These are phyloP conservation scores for Colletotrichum godetiae DNA, from an alignment of 2,329 filamentous ascomycete species.

Conservation along the genomic window DNA sequence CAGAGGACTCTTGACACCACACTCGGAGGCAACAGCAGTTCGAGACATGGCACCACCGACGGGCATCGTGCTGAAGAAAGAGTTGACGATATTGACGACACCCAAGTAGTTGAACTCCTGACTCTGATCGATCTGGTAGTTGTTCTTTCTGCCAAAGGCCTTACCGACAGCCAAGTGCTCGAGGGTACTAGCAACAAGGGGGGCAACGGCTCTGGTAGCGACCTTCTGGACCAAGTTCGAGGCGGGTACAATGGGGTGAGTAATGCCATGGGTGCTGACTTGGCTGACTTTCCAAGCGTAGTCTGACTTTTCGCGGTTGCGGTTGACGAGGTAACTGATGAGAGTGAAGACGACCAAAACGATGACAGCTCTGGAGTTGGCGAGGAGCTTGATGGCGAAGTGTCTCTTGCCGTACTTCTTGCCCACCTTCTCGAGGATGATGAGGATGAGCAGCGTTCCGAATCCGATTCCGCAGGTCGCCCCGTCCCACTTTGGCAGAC, in stretches of 20 bases:
- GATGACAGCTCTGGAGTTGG: constrained; percentile 71
- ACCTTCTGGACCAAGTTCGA: constrained; percentile 44
- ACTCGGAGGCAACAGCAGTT: constrained; percentile 75
- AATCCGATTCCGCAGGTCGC: constrained; percentile 78
- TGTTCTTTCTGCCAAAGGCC: constrained; percentile 70
- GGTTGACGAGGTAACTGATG: constrained; percentile 73
- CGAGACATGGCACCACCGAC: constrained; percentile 75
- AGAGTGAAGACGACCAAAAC: constrained; percentile 71
- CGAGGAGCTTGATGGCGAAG: constrained; percentile 67
- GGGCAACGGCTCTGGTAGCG: constrained; percentile 65
- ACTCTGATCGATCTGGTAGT: constrained; percentile 72
- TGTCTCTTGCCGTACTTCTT: constrained; percentile 70
- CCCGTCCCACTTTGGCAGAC: constrained; percentile 52
- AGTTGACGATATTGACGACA: constrained; percentile 71
- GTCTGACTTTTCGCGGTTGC: constrained; percentile 55
- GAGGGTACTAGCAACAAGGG: constrained; percentile 70
- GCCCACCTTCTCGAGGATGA: constrained; percentile 68
- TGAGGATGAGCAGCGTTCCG: constrained; percentile 65
- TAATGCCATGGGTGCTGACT: constrained; percentile 65
- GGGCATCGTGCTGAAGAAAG: constrained; percentile 73
- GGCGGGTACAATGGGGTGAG: constrained; percentile 61
- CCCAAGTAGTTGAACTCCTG: constrained; percentile 75
- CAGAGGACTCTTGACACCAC: constrained; percentile 70
- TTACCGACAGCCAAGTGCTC: constrained; percentile 75
- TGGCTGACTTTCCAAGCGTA: constrained; percentile 69